Conservation (phyloP, 1,284 basidiomycete genomes). For the Xerocomus tenax region DNA sequence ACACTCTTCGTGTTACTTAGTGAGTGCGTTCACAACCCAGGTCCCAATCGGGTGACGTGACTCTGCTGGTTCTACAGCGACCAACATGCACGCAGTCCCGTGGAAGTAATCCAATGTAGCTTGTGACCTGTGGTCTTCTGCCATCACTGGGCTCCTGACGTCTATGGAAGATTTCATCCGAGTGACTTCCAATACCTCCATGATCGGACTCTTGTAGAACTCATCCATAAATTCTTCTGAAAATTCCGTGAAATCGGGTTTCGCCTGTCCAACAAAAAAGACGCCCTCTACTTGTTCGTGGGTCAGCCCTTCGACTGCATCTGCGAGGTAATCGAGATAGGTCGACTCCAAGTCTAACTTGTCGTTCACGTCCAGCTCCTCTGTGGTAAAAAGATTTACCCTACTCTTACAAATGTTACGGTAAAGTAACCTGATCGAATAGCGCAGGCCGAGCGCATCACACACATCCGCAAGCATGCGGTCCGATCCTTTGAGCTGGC, state of each 20-base stretch:
- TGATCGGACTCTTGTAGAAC: constrained; percentile 4
- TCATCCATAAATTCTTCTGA: neutral
- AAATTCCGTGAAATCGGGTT: neutral
- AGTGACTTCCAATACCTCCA: constrained; percentile 11
- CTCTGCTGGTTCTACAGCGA: constrained; percentile 4
- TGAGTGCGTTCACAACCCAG: neutral
- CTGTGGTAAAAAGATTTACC: constrained; percentile 15
- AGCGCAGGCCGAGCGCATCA: neutral
- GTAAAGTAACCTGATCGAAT: constrained; percentile 2
- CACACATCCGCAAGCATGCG: constrained; percentile 31
- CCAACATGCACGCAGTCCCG: constrained; percentile 14
- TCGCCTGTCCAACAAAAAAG: neutral
- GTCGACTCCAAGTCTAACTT: neutral
- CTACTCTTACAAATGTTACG: neutral
- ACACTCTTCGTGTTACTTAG: neutral
- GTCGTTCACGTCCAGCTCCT: neutral
- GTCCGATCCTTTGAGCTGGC: constrained; percentile 25
- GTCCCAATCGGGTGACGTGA: neutral
- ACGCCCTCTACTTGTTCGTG: constrained; percentile 14
- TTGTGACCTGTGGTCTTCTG: too few relatives aligned
- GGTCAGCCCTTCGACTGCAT: constrained; percentile 5
- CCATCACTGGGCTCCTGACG: neutral
- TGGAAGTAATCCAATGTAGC: constrained; percentile 3
- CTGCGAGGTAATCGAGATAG: neutral
- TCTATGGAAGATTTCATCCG: constrained; percentile 7